Base-by-base conservation (phyloP, 2,329 filamentous ascomycete species). In the Ophiostoma pallidulum region DNA sequence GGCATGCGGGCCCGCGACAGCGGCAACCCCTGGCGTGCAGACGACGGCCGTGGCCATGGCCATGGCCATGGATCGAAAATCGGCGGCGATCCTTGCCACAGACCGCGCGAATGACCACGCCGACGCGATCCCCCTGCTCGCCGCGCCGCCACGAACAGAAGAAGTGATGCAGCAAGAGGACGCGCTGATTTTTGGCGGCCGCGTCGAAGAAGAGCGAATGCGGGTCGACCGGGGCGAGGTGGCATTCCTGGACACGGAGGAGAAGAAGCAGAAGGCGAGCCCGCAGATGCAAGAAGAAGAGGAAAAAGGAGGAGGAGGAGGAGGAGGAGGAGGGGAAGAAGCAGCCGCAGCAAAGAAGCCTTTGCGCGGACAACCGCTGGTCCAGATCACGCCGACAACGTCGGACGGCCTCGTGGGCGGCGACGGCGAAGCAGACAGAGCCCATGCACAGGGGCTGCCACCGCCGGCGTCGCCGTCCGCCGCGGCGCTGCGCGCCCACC, bases 401-500 rank as follows among this genome's bases (percentile, higher is more conserved):
- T 70, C 66, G 54, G 56, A 48, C 18, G 59, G 58, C 9, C 59
- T 65, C 2, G 53, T 67, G 42, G 46, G 26, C 18, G n/a, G 7
- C 3, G 40, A 16, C 8, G 14, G 12, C 20, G 29, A 37, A 13
- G 41, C 26, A n/a, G n/a, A n/a, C 13, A 8, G 12, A 12, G 31
- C 18, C n/a, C 22, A 14, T 4, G 44, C n/a, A 37, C n/a, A 14
- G 8, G 13, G 19, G 14, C 8, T 16, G 13, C 26, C 31, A 19
- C n/a, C 24, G 9, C 31, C 45, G 7, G 20, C 10, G 1, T 31
- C 42, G n/a, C 19, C 35, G 3, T 33, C 47, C 0, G 52, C 60
- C 8, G 54, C 59, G 0, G 68, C 86, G 3, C 70, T 97, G 19
- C 95, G 88, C 65, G 79, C 78, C 31, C 82, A 92, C 61, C 71